These are phyloP conservation scores for Alternaria sp. DNA, from an alignment of 2,329 filamentous ascomycete genomes.

Conservation along the genomic window DNA sequence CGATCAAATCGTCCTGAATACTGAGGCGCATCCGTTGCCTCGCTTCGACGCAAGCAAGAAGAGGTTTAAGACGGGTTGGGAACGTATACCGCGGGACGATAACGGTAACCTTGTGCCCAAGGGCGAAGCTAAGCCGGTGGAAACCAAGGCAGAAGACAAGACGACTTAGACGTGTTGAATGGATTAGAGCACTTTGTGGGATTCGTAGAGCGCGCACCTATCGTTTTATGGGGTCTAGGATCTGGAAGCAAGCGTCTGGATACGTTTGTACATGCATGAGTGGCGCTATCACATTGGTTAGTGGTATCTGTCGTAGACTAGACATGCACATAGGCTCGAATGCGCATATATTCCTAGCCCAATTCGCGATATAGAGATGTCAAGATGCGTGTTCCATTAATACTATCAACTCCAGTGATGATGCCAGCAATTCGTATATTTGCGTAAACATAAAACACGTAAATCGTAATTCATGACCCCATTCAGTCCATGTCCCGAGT, in stretches of 20 bases:
- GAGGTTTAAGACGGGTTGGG: slow-evolving; percentile 82
- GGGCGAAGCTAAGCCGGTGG: slow-evolving; percentile 9
- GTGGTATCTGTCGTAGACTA: neutral
- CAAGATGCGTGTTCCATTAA: neutral
- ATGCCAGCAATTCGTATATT: slow-evolving; percentile 1
- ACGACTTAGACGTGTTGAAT: neutral
- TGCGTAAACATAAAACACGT: slow-evolving; percentile 1
- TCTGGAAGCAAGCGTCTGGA: neutral
- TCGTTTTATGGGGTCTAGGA: neutral
- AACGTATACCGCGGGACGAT: slow-evolving; percentile 65
- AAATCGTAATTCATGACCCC: slow-evolving; percentile 5
- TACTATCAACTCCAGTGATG: neutral
- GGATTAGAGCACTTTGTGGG: neutral
- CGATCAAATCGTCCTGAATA: slow-evolving; percentile 90
- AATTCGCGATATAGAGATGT: neutral
- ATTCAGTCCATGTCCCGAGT: neutral
- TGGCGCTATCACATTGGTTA: neutral
- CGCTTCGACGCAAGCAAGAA: slow-evolving; percentile 77
- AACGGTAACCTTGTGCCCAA: slow-evolving; percentile 36
- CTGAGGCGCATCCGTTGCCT: slow-evolving; percentile 90
- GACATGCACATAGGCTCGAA: neutral
- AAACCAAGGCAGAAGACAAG: neutral
- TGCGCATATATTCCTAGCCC: neutral
- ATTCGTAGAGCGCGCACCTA: neutral
- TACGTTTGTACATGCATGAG: neutral